phyloP scores from a whole-genome alignment of 129 eudicot species.

The Lonicera japonica region DNA sequence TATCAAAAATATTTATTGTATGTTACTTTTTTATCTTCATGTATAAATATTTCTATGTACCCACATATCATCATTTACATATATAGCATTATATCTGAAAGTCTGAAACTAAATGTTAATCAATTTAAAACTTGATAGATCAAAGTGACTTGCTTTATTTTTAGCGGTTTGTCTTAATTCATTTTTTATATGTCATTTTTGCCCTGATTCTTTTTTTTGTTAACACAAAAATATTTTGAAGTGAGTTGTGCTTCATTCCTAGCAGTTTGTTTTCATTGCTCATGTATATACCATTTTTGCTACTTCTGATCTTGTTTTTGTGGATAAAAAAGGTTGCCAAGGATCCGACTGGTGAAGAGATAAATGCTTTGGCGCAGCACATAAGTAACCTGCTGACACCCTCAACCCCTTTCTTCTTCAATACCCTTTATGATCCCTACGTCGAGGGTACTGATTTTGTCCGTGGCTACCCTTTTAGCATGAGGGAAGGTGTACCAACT shows the following conservation, averaged over 20 bases:
- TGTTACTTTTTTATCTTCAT: no score
- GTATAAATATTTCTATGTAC: no score
- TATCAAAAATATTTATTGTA: no score
- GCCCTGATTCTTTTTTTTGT: not conserved
- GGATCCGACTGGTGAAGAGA: slow-evolving; percentile 64
- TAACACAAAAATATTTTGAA: not conserved
- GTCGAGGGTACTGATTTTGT: slow-evolving; percentile 70
- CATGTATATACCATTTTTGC: no score
- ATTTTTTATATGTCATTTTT: no score
- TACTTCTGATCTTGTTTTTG: no score
- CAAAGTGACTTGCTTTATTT: no score
- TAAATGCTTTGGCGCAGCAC: slow-evolving; percentile 63
- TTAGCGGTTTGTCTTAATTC: no score
- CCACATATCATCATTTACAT: no score
- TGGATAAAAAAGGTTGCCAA: slow-evolving; percentile 47
- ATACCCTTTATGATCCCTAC: slow-evolving; percentile 73
- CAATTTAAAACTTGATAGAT: no score
- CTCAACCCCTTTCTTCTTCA: slow-evolving; percentile 66
- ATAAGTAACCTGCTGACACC: slow-evolving; percentile 58
- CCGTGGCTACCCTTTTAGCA: slow-evolving; percentile 70
- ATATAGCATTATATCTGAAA: no score
- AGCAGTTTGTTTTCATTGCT: not conserved
- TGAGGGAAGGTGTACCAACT: slow-evolving; percentile 71
- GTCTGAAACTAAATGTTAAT: no score
- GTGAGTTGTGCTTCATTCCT: not conserved